Base-by-base conservation (phyloP, 1,139 yeast genomes). In the Protomyces pachydermus region DNA sequence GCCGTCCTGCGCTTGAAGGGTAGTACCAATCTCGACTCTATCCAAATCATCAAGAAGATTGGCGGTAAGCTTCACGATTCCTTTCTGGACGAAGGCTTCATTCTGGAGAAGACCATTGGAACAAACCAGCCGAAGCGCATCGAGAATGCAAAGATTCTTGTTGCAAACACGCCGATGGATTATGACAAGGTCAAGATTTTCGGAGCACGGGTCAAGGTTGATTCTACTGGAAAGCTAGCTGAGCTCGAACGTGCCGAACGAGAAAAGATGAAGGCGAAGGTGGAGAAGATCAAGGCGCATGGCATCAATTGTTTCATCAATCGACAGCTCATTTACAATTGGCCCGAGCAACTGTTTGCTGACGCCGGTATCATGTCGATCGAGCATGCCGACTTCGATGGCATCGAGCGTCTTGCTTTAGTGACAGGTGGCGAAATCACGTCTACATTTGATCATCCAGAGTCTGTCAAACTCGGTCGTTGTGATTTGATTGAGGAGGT, bases 381-480 rank as follows among this genome's bases (percentile, higher is more conserved):
- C 69, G 98, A 93, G 78, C 98, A 95, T 74, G 98, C 98, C 23
- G 99, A 95, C 76, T 95, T 95, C 71, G 98, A 90, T 73, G 99
- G 98, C 71, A 91, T 93, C 66, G 98, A 93, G 79, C 86, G 98
- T 74, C 82, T 93, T 70, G 97, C 98, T 3, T 80, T 93, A 58
- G 98, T 91, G 32, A 91, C 98, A 5, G 98, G 98, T 60, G 98
- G 97, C 72, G 98, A 93, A 78, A 98, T 95, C 65, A 97, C 87
- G 2, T 91, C 98, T 12, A 93, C 98, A 0, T 95, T 93, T 75
- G 98, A 95, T 74, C 82, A 86, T 70, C 97, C 98, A 28, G 96
- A 88, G 64, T 81, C 82, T 65, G 96, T 88, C 65, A 87, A 84
- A 74, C 79, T 91, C 65, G 99, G 98, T 61, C 82, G 85, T 74